Evolutionary conservation across 2,329 filamentous ascomycete genomes (phyloP), one percentile per base, ranked within the genome.

Genomic region (Ophiosphaerella korrae): DNA sequence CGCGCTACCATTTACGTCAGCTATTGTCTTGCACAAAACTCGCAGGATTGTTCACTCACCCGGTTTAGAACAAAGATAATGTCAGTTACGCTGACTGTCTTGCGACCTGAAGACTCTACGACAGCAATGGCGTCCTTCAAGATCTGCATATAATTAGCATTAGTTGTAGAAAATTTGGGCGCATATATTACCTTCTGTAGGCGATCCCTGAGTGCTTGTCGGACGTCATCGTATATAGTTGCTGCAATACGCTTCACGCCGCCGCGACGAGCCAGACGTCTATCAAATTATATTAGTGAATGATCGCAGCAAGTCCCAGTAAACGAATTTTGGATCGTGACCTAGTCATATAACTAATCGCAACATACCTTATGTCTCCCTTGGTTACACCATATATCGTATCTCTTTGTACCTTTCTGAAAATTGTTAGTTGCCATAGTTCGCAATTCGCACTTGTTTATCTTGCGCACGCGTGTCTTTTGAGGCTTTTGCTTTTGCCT

Each of bases 231-330:
- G 62, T 92, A 92, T 2, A 92, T 86, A 0, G 39, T 57, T 0
- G 67, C 81, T 0, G 85, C 87, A 7, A 92, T 90, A 0, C 89
- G 79, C 67, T 92, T 92, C 0, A 93, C 86, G 0, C 89, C 89
- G 1, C 89, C 89, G 6, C 89, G 84, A 5, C 89, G 83, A 1
- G 89, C 89, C 0, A 93, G 74, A 35, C 89, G 86, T 58, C 88
- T 72, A 31, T 6, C 29, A 24, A 7, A 31, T 3, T 7, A 34
- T 3, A 35, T 68, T 43, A 64, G 58, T 36, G 34, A 16, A 16
- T 16, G 13, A 16, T 16, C 8, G 12, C 12, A 14, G n/a, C n/a
- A 36, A 4, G 14, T 6, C 13, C 2, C 2, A 14, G n/a, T 14
- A n/a, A n/a, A 21, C 3, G 2, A 12, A 34, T 6, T 34, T 8